Base-by-base conservation (phyloP, 176 grass and related monocot genomes). In the Panicum miliaceum region DNA sequence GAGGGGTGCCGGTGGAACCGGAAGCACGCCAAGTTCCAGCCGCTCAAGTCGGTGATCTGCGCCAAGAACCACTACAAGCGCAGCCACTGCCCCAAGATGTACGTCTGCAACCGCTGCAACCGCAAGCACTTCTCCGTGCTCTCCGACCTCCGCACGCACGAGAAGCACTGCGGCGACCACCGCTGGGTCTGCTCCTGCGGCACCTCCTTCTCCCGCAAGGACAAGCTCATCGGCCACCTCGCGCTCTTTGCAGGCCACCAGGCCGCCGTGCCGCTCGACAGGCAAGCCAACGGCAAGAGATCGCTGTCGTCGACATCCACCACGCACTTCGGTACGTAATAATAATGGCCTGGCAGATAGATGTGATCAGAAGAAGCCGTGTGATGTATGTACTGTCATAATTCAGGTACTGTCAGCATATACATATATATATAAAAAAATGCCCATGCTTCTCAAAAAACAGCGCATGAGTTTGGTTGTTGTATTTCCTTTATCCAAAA, bases 51-150 rank as follows among this genome's bases (percentile, higher is more conserved):
- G 51, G 83, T 90, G 26, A 87, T 95, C 70, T 98, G 93, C 79
- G 93, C 82, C 27, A 98, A 93, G 87, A 98, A 98, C 79, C 96
- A 98, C 87, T 98, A 98, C 91, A 93, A 92, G 87, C 88, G 96
- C 22, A 98, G 89, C 89, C 96, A 95, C 82, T 98, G 96, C 87
- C 91, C 93, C 29, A 98, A 98, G 91, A 95, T 98, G 96, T 98
- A 92, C 52, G 85, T 92, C 1, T 98, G 96, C 91, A 95, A 94
- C 73, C 96, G 96, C n/a, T 98, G 96, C 93, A 86, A 90, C 69
- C 54, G 82, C 38, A 98, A 95, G 84, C 90, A 94, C 41, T 98
- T 98, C 75, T 91, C 93, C 8, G 96, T 98, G 46, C 91, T 96
- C 19, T 98, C 96, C 27, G 96, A 98, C 87, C 80, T 98, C 69